Evolutionary conservation across 768 basidiomycete species (phyloP).

Genomic region (Chalciporus pseudorubinellus): DNA sequence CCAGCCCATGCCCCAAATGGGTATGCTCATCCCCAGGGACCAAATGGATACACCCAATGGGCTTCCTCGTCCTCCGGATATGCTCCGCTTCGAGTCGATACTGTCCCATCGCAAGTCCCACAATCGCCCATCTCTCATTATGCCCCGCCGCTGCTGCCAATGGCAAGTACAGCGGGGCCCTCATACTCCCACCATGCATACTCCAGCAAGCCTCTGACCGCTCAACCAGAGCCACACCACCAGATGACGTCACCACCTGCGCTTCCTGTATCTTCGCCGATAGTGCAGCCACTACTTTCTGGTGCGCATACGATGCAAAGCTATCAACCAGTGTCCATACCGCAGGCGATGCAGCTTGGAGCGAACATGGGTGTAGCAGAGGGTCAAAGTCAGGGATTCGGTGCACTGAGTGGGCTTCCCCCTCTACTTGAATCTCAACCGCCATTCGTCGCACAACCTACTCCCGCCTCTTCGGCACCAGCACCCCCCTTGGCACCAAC

Average conservation of each 20-base stretch:
- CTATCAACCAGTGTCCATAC: conserved; percentile 23
- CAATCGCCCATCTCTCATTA: conserved; percentile 29
- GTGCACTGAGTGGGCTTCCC: background rate
- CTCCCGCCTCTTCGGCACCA: conserved; percentile 13
- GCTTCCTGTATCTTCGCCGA: conserved; percentile 2
- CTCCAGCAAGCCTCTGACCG: conserved; percentile 5
- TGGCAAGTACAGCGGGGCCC: conserved; percentile 11
- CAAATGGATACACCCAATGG: conserved; percentile 34
- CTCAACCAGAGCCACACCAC: conserved; percentile 14
- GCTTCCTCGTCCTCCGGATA: conserved; percentile 20
- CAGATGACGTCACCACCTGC: conserved; percentile 13
- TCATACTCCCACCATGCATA: conserved; percentile 16
- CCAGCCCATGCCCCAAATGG: conserved; percentile 18
- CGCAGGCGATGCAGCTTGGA: conserved; percentile 8
- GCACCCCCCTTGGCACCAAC: conserved; percentile 5
- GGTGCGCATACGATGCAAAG: conserved; percentile 11
- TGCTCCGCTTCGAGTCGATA: conserved; percentile 20
- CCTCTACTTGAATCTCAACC: conserved; percentile 10
- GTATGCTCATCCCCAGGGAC: conserved; percentile 32
- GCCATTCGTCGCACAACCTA: conserved; percentile 19
- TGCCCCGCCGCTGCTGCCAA: conserved; percentile 21
- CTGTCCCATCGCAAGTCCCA: conserved; percentile 21
- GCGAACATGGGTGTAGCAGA: conserved; percentile 4
- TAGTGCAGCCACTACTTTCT: conserved; percentile 13
- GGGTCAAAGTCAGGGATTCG: conserved; percentile 18